These are phyloP conservation scores for Novymonas esmeraldas DNA, from an alignment of 208 protist genomes.

Conservation along the genomic window DNA sequence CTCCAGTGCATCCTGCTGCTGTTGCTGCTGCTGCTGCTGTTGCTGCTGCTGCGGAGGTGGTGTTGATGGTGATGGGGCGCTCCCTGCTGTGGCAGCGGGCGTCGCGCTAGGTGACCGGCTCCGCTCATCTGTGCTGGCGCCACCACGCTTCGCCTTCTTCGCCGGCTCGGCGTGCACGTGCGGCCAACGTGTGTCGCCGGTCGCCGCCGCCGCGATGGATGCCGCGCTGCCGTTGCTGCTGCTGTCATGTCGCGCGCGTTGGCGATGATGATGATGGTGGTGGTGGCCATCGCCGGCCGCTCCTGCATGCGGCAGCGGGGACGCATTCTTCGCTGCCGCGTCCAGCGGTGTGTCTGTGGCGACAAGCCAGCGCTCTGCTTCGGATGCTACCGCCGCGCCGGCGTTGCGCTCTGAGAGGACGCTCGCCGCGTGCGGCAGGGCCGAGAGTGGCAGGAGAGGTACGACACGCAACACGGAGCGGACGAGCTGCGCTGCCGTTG, in stretches of 20 bases:
- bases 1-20: background rate
- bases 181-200: too few relatives aligned
- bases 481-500: background rate
- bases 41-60: too few relatives aligned
- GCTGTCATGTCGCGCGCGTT: too few relatives aligned
- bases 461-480: background rate
- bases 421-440: background rate
- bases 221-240: too few relatives aligned
- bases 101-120: background rate
- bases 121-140: background rate
- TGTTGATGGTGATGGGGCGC: too few relatives aligned
- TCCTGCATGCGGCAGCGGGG: too few relatives aligned
- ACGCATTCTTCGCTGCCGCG: too few relatives aligned
- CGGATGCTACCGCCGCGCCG: background rate
- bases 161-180: too few relatives aligned
- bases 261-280: too few relatives aligned
- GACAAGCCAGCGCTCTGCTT: background rate
- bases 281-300: too few relatives aligned
- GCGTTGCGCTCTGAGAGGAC: background rate
- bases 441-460: constrained; percentile 1
- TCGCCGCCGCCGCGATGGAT: too few relatives aligned
- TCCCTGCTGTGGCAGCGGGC: background rate
- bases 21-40: too few relatives aligned
- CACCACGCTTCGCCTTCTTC: background rate
- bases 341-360: background rate